Evolutionary conservation across 192 early-diverging fungal species (phyloP), one percentile per base, ranked within the genome.

Genomic region (Linnemannia zychae): DNA sequence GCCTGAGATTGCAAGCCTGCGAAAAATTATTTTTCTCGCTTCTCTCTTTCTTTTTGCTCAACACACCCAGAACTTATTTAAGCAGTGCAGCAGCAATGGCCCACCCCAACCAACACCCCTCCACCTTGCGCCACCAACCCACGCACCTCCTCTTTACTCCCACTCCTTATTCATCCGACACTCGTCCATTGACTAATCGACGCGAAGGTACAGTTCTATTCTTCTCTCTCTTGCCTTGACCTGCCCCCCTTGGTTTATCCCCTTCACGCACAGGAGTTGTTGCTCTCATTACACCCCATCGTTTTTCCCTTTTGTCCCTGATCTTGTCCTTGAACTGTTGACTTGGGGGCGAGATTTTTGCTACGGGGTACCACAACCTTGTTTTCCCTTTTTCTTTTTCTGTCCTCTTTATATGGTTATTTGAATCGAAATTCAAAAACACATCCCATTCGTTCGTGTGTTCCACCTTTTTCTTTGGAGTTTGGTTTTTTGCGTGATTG

Each of bases 61-160:
- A 63, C 28, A 31, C 57, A 63, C 57, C 9, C 1, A 4, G 24
- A 63, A 63, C 57, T 12, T 63, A 63, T 63, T 31, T 63, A 63
- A 53, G 22, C 22, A 60, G 53, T 12, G 53, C 11, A 63, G 13
- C 31, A 44, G 9, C 9, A 3, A 63, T 63, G 57, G 57, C 24
- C 9, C 28, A 12, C 28, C 57, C 16, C 57, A 22, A 68, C 67
- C 34, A 12, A 40, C 34, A 6, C 67, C 38, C 37, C 20, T 22
- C 11, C 67, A n/a, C 33, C 31, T 57, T 74, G 36, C 72, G 72
- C 72, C 72, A 74, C 72, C 48, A 74, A 74, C 53, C 57, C 52
- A 24, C 11, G 7, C 69, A 6, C 40, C 40, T 16, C 20, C 46
- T 34, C 33, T 57, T 37, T 12, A 60, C 49, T 31, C 53, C 74